Base-by-base conservation (phyloP, 495 filamentous ascomycete species). In the Daldinia vernicosa region DNA sequence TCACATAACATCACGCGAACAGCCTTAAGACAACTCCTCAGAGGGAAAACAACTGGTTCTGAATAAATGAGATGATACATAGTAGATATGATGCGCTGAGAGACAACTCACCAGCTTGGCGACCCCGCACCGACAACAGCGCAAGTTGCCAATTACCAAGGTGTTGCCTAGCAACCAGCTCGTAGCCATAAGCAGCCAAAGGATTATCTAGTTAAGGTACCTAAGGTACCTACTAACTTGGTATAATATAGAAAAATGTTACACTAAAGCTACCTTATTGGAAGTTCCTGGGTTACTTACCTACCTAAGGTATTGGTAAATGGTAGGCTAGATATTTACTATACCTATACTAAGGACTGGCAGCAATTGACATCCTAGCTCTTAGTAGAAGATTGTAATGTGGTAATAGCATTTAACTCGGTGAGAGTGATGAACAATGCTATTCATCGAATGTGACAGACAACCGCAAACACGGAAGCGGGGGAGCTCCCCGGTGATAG, bases 121-220 rank as follows among this genome's bases (percentile, higher is more conserved):
- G 50, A 68, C 70, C 70, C 70, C 70, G 56, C 70, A 28, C 47
- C 54, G 37, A 60, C 51, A 67, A 53, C 43, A 53, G 52, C 27
- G 19, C 39, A 22, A 60, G 14, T 24, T 28, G 50, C 58, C 19
- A 35, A 35, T 14, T 35, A 14, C 12, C 9, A 45, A 60, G 39
- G 53, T 64, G 69, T 72, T 72, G 69, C 69, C 69, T 39, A 67
- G 69, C 69, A 72, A 72, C 69, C 59, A 64, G 53, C 14, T 19
- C 11, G 67, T 60, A 59, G 37, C 63, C 53, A 5, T 30, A 63
- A 60, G 52, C 26, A 60, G 59, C 17, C 53, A 66, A 52, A 30
- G 17, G 5, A 66, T 37, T 52, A 6, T 17, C n/a, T 30, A n/a
- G n/a, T n/a, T n/a, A n/a, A n/a, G n/a, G n/a, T n/a, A n/a, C n/a